phyloP scores from a whole-genome alignment of 75 land plant genomes.

The Pinus taeda region DNA sequence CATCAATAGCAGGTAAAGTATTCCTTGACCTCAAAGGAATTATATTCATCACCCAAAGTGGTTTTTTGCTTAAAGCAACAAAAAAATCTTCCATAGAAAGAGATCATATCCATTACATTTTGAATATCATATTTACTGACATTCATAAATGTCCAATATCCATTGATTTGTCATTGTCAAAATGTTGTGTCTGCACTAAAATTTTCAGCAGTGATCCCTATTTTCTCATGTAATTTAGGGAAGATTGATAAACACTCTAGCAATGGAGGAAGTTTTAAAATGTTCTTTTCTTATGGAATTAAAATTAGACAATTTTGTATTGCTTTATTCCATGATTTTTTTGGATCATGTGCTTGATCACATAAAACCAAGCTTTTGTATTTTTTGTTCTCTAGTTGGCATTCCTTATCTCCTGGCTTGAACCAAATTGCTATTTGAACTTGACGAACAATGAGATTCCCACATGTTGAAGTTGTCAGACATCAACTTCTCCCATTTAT shows the following conservation, averaged over 20 bases:
- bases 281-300: conserved; percentile 9
- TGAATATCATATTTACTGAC: conserved; percentile 36
- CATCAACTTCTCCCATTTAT: conserved; percentile 61
- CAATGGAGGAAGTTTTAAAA: conserved; percentile 46
- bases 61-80: conserved; percentile 48
- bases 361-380: conserved; percentile 36
- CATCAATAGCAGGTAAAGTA: conserved; percentile 70
- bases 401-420: conserved; percentile 45
- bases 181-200: conserved; percentile 40
- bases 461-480: conserved; percentile 70
- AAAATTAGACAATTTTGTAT: conserved; percentile 47
- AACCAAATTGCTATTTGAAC: conserved; percentile 91
- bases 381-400: conserved; percentile 43
- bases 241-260: conserved; percentile 52
- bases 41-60: conserved; percentile 90
- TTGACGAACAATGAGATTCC: conserved; percentile 70
- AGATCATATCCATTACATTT: conserved; percentile 93
- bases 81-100: conserved; percentile 71
- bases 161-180: conserved; percentile 58
- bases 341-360: conserved; percentile 41
- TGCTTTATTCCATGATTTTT: conserved; percentile 61
- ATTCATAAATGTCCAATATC: conserved; percentile 58
- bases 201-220: background rate
- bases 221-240: conserved; percentile 31
- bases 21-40: conserved; percentile 53